Evolutionary conservation across 2,329 filamentous ascomycete genomes (phyloP).

Genomic region (Colletotrichum aenigma): DNA sequence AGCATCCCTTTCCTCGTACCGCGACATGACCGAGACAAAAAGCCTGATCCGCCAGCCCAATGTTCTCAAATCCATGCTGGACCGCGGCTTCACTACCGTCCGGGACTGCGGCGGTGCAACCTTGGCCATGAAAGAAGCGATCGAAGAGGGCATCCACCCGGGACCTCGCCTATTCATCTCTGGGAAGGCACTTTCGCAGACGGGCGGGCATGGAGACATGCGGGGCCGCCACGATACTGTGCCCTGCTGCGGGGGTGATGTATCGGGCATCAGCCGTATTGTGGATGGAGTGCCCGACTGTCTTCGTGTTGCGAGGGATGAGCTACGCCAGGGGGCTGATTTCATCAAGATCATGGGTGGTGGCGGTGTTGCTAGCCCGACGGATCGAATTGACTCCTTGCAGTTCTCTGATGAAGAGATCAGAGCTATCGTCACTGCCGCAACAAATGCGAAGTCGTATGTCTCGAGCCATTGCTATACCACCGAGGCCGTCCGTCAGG

Average conservation of each 20-base stretch:
- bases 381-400: constrained; percentile 54
- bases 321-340: not conserved
- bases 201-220: constrained; percentile 61
- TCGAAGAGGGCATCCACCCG: constrained; percentile 41
- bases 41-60: constrained; percentile 50
- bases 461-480: constrained; percentile 53
- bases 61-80: constrained; percentile 47
- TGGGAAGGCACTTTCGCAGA: constrained; percentile 58
- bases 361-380: constrained; percentile 60
- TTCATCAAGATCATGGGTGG: constrained; percentile 24
- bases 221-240: constrained; percentile 35
- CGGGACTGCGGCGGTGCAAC: constrained; percentile 63
- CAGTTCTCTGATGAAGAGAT: constrained; percentile 64
- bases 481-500: not conserved
- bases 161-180: constrained; percentile 62
- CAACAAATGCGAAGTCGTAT: constrained; percentile 51
- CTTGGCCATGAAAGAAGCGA: not conserved
- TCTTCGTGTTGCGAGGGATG: constrained; percentile 41
- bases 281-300: constrained; percentile 60
- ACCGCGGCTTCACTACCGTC: constrained; percentile 62
- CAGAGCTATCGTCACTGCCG: constrained; percentile 54
- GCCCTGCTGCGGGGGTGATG: constrained; percentile 48
- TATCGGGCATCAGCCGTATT: constrained; percentile 45
- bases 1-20: not conserved
- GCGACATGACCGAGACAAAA: constrained; percentile 34